Evolutionary conservation across 139 green algal genomes (phyloP), one percentile per base, ranked within the genome.

Genomic region (Yamagishiella unicocca): DNA sequence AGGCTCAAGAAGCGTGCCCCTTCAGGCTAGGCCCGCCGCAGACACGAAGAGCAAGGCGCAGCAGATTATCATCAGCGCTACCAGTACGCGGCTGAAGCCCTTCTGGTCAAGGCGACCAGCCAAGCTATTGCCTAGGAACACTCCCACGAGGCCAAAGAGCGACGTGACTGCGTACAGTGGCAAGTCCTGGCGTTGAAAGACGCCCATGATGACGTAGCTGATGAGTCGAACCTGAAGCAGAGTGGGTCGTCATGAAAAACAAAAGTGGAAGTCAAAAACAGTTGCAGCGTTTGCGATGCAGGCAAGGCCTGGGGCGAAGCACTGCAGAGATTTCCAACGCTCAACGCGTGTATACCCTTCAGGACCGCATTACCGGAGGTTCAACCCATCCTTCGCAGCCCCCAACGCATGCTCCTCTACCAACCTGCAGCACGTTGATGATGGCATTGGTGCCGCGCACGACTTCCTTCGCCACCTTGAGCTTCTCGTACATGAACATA

Each of bases 371-470:
- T n/a, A n/a, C n/a, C n/a, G n/a, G n/a, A n/a, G n/a, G n/a, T n/a
- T n/a, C n/a, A n/a, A n/a, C n/a, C n/a, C n/a, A n/a, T n/a, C n/a
- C n/a, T n/a, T n/a, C n/a, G n/a, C n/a, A n/a, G n/a, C n/a, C n/a
- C n/a, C n/a, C n/a, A n/a, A 58, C 50, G 50, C 50, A 58, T 67
- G 58, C 58, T 33, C 58, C 64, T 64, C 4, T 5, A 62, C 86
- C 53, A n/a, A 89, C 76, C 84, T 92, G 89, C 35, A 92, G 46
- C 10, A 89, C 43, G 50, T 87, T 89, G 27, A 46, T 64, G 5
- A 92, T 70, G 0, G 89, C 89, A 31, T 89, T 90, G 72, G 61
- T 87, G 42, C 89, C 89, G 1, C 89, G 43, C 53, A 92, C 89
- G 21, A 77, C 68, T 17, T 92, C 89, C 70, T 92, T 92, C 3